Evolutionary conservation across 768 basidiomycete genomes (phyloP), one percentile per base, ranked within the genome.

Genomic region (Boletus subparvulus): DNA sequence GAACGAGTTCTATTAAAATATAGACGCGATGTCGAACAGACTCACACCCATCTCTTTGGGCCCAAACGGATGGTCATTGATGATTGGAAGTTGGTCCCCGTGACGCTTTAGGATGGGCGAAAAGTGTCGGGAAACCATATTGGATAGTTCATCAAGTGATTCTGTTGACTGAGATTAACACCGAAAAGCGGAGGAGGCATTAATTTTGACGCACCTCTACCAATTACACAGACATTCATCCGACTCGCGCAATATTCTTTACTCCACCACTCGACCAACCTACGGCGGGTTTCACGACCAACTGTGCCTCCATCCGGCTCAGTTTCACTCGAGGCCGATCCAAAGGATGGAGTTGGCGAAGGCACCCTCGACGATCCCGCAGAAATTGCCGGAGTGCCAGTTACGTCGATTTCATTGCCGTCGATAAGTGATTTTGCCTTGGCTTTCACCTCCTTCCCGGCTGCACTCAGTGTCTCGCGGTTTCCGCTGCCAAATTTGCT

Each of bases 401-500:
- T 56, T 42, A 30, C 17, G 9, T 56, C 52, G 13, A 61, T 70
- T 54, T 71, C 68, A 24, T 49, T 39, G 14, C 52, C 64, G 21
- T 69, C 67, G 17, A 62, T 10, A 21, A 61, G 69, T 45, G 81
- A 64, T 33, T 76, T 76, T 9, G 78, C 81, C 55, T 80, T 80
- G 12, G 74, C 76, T 67, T 83, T 84, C 50, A 82, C 72, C 41
- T 80, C 74, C 61, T 76, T 80, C 4, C 86, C 90, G 0, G 83
- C 83, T 55, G 78, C 77, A 6, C 80, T 85, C 67, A 91, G 77
- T 63, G 85, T 93, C 35, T 85, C 84, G 46, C 83, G 81, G 72
- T 90, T 90, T 7, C 94, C 94, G 19, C 85, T 92, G 3, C 95
- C 94, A 66, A 98, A 98, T 68, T 97, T 98, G 57, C 80, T 82